phyloP scores from a whole-genome alignment of 306 rosid species.

The Albizia julibrissin region DNA sequence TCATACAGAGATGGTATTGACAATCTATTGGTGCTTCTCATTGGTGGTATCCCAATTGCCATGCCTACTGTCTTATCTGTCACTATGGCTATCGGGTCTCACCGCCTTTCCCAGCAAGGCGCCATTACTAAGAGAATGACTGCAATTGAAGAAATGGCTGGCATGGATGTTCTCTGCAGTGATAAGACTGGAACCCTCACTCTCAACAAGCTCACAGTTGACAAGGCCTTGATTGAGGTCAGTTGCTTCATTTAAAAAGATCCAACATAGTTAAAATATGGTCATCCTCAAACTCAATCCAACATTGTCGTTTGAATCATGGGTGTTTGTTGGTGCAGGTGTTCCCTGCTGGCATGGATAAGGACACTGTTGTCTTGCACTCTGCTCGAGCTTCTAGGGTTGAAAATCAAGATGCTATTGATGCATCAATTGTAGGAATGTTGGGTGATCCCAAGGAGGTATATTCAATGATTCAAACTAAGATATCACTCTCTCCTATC shows the following conservation, averaged over 20 bases:
- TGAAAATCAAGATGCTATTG: constrained; percentile 93
- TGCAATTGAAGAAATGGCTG: constrained; percentile 98
- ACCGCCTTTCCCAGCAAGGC: constrained; percentile 82
- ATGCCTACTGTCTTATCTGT: constrained; percentile 97
- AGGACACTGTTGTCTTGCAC: constrained; percentile 55
- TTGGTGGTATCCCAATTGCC: constrained; percentile 96
- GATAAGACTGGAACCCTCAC: constrained; percentile 98
- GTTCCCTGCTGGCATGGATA: constrained; percentile 48
- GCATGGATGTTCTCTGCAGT: constrained; percentile 94
- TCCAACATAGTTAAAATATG: not conserved
- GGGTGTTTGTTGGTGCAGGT: constrained; percentile 49
- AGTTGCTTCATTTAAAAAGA: constrained; percentile 21
- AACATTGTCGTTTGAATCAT: not conserved
- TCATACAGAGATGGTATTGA: constrained; percentile 89
- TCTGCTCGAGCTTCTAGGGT: constrained; percentile 85
- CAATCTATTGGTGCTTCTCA: constrained; percentile 85
- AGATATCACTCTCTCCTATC: not conserved
- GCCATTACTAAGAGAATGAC: constrained; percentile 99
- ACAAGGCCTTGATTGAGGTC: constrained; percentile 81
- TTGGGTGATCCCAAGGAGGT: constrained; percentile 90
- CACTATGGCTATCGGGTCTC: constrained; percentile 96
- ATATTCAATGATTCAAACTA: not conserved
- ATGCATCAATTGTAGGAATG: constrained; percentile 86
- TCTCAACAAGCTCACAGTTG: constrained; percentile 87
- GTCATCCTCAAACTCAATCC: not conserved